These are phyloP conservation scores for Scheffersomyces coipomensis DNA, from an alignment of 805 yeast genomes.

Conservation along the genomic window DNA sequence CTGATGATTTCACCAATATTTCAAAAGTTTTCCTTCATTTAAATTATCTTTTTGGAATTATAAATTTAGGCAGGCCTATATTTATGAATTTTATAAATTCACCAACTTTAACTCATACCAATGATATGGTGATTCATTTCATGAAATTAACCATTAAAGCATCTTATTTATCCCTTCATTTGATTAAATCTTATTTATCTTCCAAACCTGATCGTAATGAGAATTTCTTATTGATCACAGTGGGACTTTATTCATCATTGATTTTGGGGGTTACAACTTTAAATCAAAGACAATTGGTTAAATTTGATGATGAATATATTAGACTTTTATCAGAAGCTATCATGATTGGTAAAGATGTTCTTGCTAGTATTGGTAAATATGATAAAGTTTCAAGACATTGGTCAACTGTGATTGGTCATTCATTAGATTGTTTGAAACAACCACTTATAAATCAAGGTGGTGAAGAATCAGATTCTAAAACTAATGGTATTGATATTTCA, in stretches of 20 bases:
- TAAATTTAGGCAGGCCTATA: background rate
- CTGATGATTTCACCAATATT: background rate
- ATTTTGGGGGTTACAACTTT: constrained; percentile 4
- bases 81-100: background rate
- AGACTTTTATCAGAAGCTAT: constrained; percentile 3
- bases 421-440: background rate
- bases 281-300: constrained; percentile 2
- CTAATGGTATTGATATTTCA: background rate
- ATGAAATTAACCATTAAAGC: background rate
- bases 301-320: constrained; percentile 4
- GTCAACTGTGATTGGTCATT: background rate
- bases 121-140: background rate
- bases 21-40: background rate
- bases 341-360: constrained; percentile 1
- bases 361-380: background rate
- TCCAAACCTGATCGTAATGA: background rate
- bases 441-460: background rate
- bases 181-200: background rate
- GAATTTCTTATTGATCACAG: background rate
- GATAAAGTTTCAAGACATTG: background rate
- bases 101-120: background rate
- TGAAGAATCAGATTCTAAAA: too few species aligned
- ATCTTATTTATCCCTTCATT: background rate
- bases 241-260: constrained; percentile 4
- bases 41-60: background rate